These are phyloP conservation scores for Starmerella stigmatis DNA, from an alignment of 805 yeast genomes.

Conservation along the genomic window DNA sequence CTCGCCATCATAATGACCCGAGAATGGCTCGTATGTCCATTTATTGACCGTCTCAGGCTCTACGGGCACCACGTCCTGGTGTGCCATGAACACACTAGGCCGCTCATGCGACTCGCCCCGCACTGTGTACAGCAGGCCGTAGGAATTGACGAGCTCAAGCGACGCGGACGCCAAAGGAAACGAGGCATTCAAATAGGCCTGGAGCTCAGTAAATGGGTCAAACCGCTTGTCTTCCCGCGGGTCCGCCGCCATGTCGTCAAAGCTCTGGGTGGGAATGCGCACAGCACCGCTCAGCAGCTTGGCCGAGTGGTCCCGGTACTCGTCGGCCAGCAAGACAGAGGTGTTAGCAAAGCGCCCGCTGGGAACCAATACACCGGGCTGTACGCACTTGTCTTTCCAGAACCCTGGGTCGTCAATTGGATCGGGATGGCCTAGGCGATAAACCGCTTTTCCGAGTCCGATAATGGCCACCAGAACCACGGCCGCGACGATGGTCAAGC, in stretches of 20 bases:
- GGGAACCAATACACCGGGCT: not conserved
- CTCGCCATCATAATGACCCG: conserved; percentile 56
- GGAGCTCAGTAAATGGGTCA: conserved; percentile 40
- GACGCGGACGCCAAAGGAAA: conserved; percentile 45
- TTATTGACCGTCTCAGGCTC: conserved; percentile 42
- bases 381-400: conserved; percentile 1
- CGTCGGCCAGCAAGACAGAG: conserved; percentile 10
- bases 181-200: conserved; percentile 40
- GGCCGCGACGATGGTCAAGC: not conserved
- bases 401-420: not conserved
- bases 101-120: conserved; percentile 43
- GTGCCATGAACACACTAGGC: conserved; percentile 64
- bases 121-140: conserved; percentile 56
- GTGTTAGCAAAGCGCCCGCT: conserved; percentile 6
- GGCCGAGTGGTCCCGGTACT: conserved; percentile 16
- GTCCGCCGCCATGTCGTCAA: conserved; percentile 40
- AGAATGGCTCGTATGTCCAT: conserved; percentile 62
- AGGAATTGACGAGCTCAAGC: conserved; percentile 47
- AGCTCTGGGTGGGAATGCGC: conserved; percentile 52
- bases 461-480: not conserved
- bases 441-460: not conserved
- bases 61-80: conserved; percentile 74
- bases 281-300: conserved; percentile 39
- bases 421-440: not conserved
- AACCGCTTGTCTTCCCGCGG: conserved; percentile 45